Base-by-base conservation (phyloP, 2,329 filamentous ascomycete species). In the Neocatenulostroma microsporum region DNA sequence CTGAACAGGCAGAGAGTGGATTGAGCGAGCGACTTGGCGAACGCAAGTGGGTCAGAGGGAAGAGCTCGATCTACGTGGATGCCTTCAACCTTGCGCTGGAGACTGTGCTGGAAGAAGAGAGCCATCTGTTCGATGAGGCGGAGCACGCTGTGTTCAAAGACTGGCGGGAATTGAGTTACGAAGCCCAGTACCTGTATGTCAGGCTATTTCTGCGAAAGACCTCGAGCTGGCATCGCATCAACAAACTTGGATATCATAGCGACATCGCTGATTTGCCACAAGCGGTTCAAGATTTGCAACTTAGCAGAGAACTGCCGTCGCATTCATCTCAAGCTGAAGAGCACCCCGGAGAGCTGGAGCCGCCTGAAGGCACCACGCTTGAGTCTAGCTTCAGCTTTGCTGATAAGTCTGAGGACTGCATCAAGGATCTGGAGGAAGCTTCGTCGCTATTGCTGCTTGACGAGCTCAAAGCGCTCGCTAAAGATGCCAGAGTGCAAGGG, bases 171-270 rank as follows among this genome's bases (percentile, higher is more conserved):
- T 57, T 96, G 34, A 67, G 70, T 19, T 96, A 95, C 56, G 86
- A 95, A 56, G 74, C 85, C 13, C 88, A 96, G 53, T 96, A 94
- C 61, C 62, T 98, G 77, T 95, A 95, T 62, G 88, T 96, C 11
- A 79, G 91, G 15, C 67, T 98, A 2, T 98, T 98, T 54, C 69
- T 98, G 3, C 79, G 91, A 31, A 98, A 98, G 60, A 86, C 85
- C 1, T 83, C 84, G 15, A 79, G 80, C 2, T 98, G 91, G 91
- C 87, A 95, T 66, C 80, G 91, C 8, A 74, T 86, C 45, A 77
- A 74, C 50, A 76, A 78, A 15, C 63, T 98, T 17, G 77, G 78
- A 2, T 95, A 95, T 53, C 76, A 89, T 53, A 75, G 78, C 46
- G 88, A 96, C 56, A 82, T 98, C 42, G 73, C 80, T 29, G 76